Percentiles rank a stretch among this genome's conserved stretches.
phyloP scores from a whole-genome alignment of 495 filamentous ascomycete genomes.

The Parachaetomium inaequale region DNA sequence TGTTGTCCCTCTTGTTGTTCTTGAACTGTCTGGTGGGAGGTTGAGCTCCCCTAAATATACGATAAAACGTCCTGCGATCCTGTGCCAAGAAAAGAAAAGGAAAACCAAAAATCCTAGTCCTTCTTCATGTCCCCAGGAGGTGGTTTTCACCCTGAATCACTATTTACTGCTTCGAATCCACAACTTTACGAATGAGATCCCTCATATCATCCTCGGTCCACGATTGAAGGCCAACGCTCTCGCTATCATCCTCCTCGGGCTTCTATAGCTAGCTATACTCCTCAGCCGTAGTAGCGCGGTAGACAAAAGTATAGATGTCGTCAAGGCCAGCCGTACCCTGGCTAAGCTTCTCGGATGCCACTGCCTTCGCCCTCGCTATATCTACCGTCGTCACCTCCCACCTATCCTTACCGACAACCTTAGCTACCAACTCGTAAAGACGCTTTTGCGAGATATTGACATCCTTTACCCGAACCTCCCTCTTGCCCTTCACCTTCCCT shows the following conservation, averaged over 20 bases:
- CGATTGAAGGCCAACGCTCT: not conserved
- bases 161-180: not conserved
- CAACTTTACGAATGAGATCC: not conserved
- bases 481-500: not conserved
- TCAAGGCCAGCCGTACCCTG: not conserved
- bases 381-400: not conserved
- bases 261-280: not conserved
- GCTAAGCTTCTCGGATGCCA: not conserved
- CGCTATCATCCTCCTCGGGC: not conserved
- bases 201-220: not conserved
- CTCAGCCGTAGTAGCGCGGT: not conserved
- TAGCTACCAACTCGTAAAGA: not conserved
- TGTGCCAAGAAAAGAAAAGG: no score
- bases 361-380: not conserved
- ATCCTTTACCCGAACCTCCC: not conserved
- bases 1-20: no score
- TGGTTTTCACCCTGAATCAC: no score
- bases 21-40: no score
- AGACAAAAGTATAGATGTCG: not conserved
- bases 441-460: not conserved
- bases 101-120: no score
- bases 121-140: no score
- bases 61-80: no score
- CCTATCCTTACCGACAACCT: not conserved
- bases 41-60: no score